A percentile compares a stretch with the other conserved stretches of the same genome.
These are phyloP conservation scores for Penicillium digitatum DNA, from an alignment of 2,329 filamentous ascomycete species.

Conservation along the genomic window DNA sequence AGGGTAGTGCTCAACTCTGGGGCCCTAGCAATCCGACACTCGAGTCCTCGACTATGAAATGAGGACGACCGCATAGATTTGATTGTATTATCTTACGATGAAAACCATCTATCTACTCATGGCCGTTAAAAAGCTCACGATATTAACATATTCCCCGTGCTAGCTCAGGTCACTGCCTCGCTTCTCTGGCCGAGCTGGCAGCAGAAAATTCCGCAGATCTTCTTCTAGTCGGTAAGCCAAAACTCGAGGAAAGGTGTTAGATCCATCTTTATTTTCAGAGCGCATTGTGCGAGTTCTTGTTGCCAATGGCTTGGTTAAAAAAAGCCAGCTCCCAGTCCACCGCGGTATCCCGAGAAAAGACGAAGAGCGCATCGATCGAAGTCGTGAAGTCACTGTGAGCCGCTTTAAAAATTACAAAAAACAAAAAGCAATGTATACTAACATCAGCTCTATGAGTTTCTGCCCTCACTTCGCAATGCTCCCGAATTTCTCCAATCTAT, in stretches of 20 bases:
- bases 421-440: neutral
- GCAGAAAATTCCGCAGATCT: constrained; percentile 21
- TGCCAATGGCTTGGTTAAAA: constrained; percentile 14
- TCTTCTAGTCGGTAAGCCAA: constrained; percentile 18
- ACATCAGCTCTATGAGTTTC: constrained; percentile 18
- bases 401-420: neutral
- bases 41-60: too few relatives aligned
- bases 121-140: constrained; percentile 21
- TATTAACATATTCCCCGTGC: constrained; percentile 16
- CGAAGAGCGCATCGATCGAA: constrained; percentile 14
- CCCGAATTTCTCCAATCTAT: constrained; percentile 16
- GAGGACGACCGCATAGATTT: too few relatives aligned
- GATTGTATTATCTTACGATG: too few relatives aligned
- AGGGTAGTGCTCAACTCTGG: too few relatives aligned
- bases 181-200: constrained; percentile 16
- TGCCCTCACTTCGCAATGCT: constrained; percentile 17
- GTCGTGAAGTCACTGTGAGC: constrained; percentile 19
- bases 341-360: constrained; percentile 17
- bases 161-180: constrained; percentile 13
- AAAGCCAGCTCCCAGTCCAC: constrained; percentile 16
- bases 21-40: too few relatives aligned
- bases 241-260: neutral
- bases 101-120: neutral
- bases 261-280: constrained; percentile 7
- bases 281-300: constrained; percentile 24